These are phyloP conservation scores for Mycena epipterygia DNA, from an alignment of 768 basidiomycete species.

Conservation along the genomic window DNA sequence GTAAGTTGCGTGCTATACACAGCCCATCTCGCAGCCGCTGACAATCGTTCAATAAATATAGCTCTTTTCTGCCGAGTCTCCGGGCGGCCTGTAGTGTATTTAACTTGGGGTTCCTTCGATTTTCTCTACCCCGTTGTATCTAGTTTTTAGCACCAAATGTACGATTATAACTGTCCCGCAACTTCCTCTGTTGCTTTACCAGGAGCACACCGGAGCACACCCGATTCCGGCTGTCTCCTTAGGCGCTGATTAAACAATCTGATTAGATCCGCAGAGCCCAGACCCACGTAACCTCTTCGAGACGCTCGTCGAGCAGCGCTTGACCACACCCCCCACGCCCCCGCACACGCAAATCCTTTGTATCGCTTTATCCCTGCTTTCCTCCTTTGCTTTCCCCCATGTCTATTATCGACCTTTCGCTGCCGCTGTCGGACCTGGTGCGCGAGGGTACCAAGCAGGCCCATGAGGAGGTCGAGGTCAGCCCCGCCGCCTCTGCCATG, in stretches of 20 bases:
- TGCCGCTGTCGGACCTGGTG: slow-evolving; percentile 62
- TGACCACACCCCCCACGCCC: slow-evolving; percentile 17
- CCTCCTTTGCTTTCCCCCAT: slow-evolving; percentile 38
- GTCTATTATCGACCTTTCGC: slow-evolving; percentile 54
- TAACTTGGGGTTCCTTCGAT: slow-evolving; percentile 25
- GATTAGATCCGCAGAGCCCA: neutral
- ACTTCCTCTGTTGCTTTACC: too few relatives aligned
- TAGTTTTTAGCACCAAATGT: slow-evolving; percentile 9
- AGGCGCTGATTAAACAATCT: neutral
- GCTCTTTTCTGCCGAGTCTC: slow-evolving; percentile 46
- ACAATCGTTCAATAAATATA: too few relatives aligned
- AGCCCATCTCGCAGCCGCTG: neutral
- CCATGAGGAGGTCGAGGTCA: slow-evolving; percentile 71
- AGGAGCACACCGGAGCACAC: too few relatives aligned
- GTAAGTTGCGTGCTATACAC: slow-evolving; percentile 28
- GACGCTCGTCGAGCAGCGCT: slow-evolving; percentile 14
- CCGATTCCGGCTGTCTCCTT: too few relatives aligned
- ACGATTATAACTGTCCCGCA: too few relatives aligned
- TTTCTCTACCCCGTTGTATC: slow-evolving; percentile 23
- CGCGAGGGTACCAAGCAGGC: slow-evolving; percentile 62
- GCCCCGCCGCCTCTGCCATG: slow-evolving; percentile 68
- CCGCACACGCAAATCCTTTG: slow-evolving; percentile 18
- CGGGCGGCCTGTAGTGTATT: slow-evolving; percentile 34
- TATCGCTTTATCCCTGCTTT: neutral
- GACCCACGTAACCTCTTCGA: slow-evolving; percentile 1